Base-by-base conservation (phyloP, 148 eudicot species). In the Hydrangea macrophylla region DNA sequence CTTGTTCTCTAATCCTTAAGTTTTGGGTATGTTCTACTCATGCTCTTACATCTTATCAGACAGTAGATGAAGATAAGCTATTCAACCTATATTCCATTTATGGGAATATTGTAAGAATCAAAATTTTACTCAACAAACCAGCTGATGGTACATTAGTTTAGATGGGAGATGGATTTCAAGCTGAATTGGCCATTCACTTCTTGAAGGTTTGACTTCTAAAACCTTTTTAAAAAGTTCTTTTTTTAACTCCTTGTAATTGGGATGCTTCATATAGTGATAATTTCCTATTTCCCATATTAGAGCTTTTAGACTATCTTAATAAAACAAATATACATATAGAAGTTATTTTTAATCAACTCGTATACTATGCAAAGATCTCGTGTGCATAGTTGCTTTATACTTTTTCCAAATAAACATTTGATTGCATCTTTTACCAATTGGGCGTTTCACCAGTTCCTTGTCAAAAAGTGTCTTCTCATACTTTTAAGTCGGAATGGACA, bases 181-280 rank as follows among this genome's bases (percentile, higher is more conserved):
- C n/a, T n/a, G n/a, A n/a, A n/a, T n/a, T n/a, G n/a, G n/a, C n/a
- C n/a, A n/a, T n/a, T n/a, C n/a, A n/a, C n/a, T 94, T 90, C 79
- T 74, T 94, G 80, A 94, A 91, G 99, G 99, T 94, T 35, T 40
- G 71, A 31, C 36, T 67, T 35, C 48, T 62, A 31, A 20, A 7
- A 56, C 24, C 7, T 50, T 40, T 8, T 27, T 27, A 25, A 24
- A 12, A n/a, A n/a, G n/a, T n/a, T n/a, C n/a, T 17, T 35, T 28
- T 0, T 55, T 40, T 55, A n/a, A 71, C 13, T 45, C 9, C 25
- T 44, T 32, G 57, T 12, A 32, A 12, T 59, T 15, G 12, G 20
- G 40, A 33, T 66, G 9, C 37, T 66, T 18, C n/a, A 17, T 66
- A 23, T 25, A 33, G 57, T 54, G 31, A 33, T 22, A 33, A 53